These are phyloP conservation scores for Trichoderma sp. DNA, from an alignment of 2,329 filamentous ascomycete species.

Conservation along the genomic window DNA sequence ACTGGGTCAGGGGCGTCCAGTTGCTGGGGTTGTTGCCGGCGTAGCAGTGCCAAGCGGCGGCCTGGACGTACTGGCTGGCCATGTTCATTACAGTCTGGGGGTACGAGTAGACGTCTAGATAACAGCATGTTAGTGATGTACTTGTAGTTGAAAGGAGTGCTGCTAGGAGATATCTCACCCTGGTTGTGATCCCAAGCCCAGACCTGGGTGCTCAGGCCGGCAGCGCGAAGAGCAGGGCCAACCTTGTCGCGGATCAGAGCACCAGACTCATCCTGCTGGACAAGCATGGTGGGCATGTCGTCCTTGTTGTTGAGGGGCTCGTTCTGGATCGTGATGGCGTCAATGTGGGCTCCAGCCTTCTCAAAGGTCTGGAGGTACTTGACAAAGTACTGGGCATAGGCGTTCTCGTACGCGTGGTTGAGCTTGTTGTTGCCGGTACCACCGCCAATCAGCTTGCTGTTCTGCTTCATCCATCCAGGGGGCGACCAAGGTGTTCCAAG, in stretches of 20 bases:
- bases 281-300: conserved; percentile 46
- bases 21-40: conserved; percentile 38
- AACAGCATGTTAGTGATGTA: not conserved
- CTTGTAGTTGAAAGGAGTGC: too few species aligned
- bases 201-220: conserved; percentile 47
- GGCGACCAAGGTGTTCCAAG: conserved; percentile 47
- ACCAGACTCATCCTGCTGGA: conserved; percentile 45
- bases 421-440: conserved; percentile 45
- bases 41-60: conserved; percentile 50
- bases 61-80: conserved; percentile 40
- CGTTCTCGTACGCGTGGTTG: conserved; percentile 37
- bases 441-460: conserved; percentile 41
- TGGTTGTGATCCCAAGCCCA: conserved; percentile 53
- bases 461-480: conserved; percentile 49
- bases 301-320: conserved; percentile 48
- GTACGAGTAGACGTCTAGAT: conserved; percentile 35
- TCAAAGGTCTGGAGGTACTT: conserved; percentile 48
- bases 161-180: conserved; percentile 20
- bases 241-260: conserved; percentile 45
- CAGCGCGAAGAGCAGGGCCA: conserved; percentile 44
- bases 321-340: conserved; percentile 52
- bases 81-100: conserved; percentile 45
- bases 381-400: conserved; percentile 48
- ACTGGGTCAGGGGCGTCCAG: conserved; percentile 45
- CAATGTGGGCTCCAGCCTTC: conserved; percentile 41